Base-by-base conservation (phyloP, 192 early-diverging fungal species). In the Oehlia diaphana region DNA sequence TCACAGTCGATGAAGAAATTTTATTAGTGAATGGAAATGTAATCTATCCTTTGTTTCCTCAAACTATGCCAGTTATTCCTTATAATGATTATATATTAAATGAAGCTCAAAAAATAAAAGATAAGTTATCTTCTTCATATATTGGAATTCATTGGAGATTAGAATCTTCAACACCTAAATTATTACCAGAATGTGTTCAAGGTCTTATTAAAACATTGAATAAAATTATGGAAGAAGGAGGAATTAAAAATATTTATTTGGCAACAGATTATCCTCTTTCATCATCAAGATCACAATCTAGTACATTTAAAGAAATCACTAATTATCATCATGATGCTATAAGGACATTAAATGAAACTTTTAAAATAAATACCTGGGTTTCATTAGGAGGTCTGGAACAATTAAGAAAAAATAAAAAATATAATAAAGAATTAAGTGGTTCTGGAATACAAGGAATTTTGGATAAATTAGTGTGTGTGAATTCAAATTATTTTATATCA, bases 401-500 rank as follows among this genome's bases (percentile, higher is more conserved):
- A 37, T 19, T 53, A 47, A 26, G n/a, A 74, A 58, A 49, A 12
- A 6, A 58, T 33, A 3, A 21, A 9, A 31, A 50, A 58, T 33
- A 74, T 50, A 49, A 49, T n/a, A 4, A 10, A 31, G 53, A 61
- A 61, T 61, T 58, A 58, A 74, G 9, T 10, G 49, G 72, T 19
- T 33, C 58, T 1, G 72, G 72, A 2, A 62, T 74, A 62, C 58
- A 71, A 33, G 79, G 53, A 33, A 80, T 80, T 21, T 16, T 74
- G 7, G 79, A 80, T 50, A 80, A 80, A 62, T 79, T 81, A 67
- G 67, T 83, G 74, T 75, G 77, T 44, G 35, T 85, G 19, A 6
- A 66, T 28, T 70, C 77, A 9, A 31, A 72, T 76, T 76, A 80
- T 44, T 70, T 82, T 63, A 8, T 80, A 31, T 33, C 19, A 12